A percentile compares a stretch with the other conserved stretches of the same genome.
Conservation (phyloP, 768 basidiomycete species). For the Mycena chlorophos region DNA sequence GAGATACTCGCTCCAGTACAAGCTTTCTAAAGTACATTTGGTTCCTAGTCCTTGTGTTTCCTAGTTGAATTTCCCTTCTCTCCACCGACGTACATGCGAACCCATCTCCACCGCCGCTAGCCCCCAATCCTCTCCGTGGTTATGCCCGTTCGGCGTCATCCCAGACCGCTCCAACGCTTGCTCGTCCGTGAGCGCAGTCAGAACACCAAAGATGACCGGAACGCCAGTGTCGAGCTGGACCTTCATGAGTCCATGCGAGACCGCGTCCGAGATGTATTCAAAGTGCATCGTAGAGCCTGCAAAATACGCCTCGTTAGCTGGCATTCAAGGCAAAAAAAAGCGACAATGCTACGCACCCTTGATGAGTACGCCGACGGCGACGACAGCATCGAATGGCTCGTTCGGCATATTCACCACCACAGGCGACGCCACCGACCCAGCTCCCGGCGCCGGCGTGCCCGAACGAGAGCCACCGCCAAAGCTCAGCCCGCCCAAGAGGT, state of each 20-base stretch:
- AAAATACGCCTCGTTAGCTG: neutral
- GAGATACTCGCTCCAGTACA: neutral
- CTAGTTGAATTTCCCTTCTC: slow-evolving; percentile 59
- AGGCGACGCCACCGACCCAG: slow-evolving; percentile 22
- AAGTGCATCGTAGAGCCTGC: slow-evolving; percentile 92
- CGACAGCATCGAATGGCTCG: slow-evolving; percentile 89
- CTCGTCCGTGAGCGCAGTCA: slow-evolving; percentile 89
- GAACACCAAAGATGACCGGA: slow-evolving; percentile 94
- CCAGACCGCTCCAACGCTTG: slow-evolving; percentile 97
- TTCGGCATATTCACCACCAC: slow-evolving; percentile 37
- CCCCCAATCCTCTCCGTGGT: slow-evolving; percentile 99
- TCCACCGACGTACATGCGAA: slow-evolving; percentile 63
- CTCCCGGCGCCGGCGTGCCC: slow-evolving; percentile 50
- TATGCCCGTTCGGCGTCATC: slow-evolving; percentile 83
- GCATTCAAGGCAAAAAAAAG: neutral
- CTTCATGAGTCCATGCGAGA: slow-evolving; percentile 91
- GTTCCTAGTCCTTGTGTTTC: neutral
- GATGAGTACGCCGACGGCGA: slow-evolving; percentile 97
- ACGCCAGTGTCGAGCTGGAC: slow-evolving; percentile 91
- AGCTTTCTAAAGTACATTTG: neutral
- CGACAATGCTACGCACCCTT: slow-evolving; percentile 53
- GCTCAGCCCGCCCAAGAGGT: slow-evolving; percentile 70
- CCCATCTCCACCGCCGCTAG: slow-evolving; percentile 94
- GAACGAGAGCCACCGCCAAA: slow-evolving; percentile 50
- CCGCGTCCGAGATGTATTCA: slow-evolving; percentile 96